These are phyloP conservation scores for Cladosporium sp. DNA, from an alignment of 2,329 filamentous ascomycete species.

Conservation along the genomic window DNA sequence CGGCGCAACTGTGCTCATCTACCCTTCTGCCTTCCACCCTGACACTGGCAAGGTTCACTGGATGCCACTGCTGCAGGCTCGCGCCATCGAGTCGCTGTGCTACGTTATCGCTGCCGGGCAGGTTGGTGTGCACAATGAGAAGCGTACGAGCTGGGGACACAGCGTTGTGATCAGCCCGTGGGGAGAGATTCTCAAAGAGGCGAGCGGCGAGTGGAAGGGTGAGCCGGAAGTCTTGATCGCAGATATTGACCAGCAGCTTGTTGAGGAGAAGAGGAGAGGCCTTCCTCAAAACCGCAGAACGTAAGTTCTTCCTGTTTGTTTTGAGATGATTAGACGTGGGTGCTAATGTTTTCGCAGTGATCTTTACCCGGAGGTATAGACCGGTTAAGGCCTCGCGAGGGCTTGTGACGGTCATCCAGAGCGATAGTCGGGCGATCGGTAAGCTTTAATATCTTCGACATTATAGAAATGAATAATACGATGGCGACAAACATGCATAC, in stretches of 20 bases:
- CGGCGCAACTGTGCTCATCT: slow-evolving; percentile 72
- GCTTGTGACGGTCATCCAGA: no score
- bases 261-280: slow-evolving; percentile 35
- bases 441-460: no score
- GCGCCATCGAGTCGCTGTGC: slow-evolving; percentile 84
- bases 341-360: slow-evolving; percentile 21
- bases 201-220: slow-evolving; percentile 47
- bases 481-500: no score
- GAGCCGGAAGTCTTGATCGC: slow-evolving; percentile 41
- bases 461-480: no score
- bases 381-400: no score
- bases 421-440: no score
- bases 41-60: slow-evolving; percentile 83
- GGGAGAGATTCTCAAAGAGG: slow-evolving; percentile 68
- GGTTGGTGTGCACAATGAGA: slow-evolving; percentile 67
- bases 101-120: slow-evolving; percentile 88
- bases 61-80: slow-evolving; percentile 70
- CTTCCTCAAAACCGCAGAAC: slow-evolving; percentile 34
- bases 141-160: slow-evolving; percentile 77
- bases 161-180: slow-evolving; percentile 84
- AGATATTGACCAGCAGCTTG: slow-evolving; percentile 35
- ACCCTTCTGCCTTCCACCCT: slow-evolving; percentile 87
- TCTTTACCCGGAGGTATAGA: slow-evolving; percentile 29
- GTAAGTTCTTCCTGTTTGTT: slow-evolving; percentile 22
- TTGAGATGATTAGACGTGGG: slow-evolving; percentile 1